Base-by-base conservation (phyloP, 257 asterid genomes). In the Capsicum chinense region DNA sequence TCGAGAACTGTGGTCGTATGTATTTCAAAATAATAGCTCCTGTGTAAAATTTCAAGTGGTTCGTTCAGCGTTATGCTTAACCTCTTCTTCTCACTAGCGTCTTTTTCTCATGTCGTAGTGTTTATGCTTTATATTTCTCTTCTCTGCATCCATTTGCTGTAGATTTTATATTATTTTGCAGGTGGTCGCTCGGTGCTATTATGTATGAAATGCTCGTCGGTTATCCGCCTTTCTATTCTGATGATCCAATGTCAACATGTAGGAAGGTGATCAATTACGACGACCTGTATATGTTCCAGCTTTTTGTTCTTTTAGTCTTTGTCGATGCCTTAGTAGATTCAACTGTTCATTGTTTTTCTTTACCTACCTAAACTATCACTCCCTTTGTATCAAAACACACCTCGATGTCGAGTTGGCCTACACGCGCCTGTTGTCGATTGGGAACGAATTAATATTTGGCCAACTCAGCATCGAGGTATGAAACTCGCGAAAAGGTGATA, bases 131-230 rank as follows among this genome's bases (percentile, higher is more conserved):
- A 14, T 54, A 56, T 52, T 26, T 54, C 50, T 54, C 9, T 50
- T 54, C 21, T 78, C n/a, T 26, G 9, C n/a, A 14, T 76, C 63
- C 33, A 78, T 56, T 54, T 56, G 16, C 50, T 54, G 9, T 54
- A 14, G 13, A 54, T 54, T 54, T 10, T 8, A 9, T 78, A 14
- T n/a, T 82, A 14, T 64, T 84, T 56, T 78, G 70, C 80, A 87
- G 89, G 90, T 89, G 92, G 90, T 89, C 92, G 6, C 86, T 89
- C 69, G 92, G 92, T 9, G 89, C 92, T 79, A 89, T 89, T 82
- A 88, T 88, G 90, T 89, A 62, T 70, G 92, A 89, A 81, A 89
- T 89, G 92, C 92, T 89, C 59, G 87, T 89, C 57, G 92, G 90
- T 3, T 88, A 88, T 78, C 92, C 92, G 8, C 92, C 92, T 39